phyloP scores from a whole-genome alignment of 2,329 filamentous ascomycete genomes.

The Elsinoe fawcettii region DNA sequence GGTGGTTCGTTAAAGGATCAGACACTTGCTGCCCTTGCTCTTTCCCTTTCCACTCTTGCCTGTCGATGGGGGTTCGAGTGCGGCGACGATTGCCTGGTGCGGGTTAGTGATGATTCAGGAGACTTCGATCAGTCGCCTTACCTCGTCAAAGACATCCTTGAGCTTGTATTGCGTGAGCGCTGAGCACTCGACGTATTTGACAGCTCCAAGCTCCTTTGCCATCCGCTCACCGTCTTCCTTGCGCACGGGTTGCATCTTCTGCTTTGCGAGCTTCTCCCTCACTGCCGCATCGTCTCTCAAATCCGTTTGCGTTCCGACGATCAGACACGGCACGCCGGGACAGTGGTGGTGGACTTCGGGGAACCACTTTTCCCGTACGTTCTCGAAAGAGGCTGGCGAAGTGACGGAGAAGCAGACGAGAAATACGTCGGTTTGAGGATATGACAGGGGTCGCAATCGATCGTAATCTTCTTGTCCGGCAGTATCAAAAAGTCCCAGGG shows the following conservation, averaged over 20 bases:
- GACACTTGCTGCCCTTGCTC: constrained; percentile 31
- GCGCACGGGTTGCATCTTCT: constrained; percentile 89
- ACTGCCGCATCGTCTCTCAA: constrained; percentile 80
- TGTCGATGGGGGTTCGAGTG: constrained; percentile 75
- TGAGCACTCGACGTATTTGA: constrained; percentile 99
- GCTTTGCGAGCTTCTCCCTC: constrained; percentile 83
- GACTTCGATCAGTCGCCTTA: constrained; percentile 39
- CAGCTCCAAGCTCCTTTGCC: constrained; percentile 93
- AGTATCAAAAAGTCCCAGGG: constrained; percentile 93
- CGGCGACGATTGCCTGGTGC: constrained; percentile 81
- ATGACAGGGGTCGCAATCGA: constrained; percentile 88
- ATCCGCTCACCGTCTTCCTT: constrained; percentile 92
- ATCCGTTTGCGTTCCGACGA: constrained; percentile 96
- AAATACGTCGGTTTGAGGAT: constrained; percentile 97
- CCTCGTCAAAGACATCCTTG: constrained; percentile 99
- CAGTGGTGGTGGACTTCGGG: constrained; percentile 98
- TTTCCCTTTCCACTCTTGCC: constrained; percentile 53
- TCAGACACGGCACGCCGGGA: constrained; percentile 92
- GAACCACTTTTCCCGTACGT: constrained; percentile 98
- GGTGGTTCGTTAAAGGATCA: constrained; percentile 28
- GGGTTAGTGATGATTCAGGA: constrained; percentile 19
- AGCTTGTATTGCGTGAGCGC: constrained; percentile 96
- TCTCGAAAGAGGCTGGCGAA: constrained; percentile 95
- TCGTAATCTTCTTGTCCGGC: constrained; percentile 99
- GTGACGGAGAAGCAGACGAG: constrained; percentile 98